A percentile compares a stretch with the other conserved stretches of the same genome.
Evolutionary conservation across 2,329 filamentous ascomycete genomes (phyloP).

Genomic region (Monosporascus cannonballus): DNA sequence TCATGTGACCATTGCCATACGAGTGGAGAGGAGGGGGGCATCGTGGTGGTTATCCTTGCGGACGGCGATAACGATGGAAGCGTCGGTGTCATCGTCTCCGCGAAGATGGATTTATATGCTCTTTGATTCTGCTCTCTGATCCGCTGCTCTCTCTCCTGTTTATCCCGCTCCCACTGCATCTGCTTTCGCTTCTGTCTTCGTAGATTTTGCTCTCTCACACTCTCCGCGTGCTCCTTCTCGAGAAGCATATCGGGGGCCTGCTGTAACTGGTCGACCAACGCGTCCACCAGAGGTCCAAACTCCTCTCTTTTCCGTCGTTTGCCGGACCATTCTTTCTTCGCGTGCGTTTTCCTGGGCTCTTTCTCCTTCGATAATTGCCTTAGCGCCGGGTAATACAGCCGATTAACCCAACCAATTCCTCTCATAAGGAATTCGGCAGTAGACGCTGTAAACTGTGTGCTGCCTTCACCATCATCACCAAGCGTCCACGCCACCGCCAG

Average conservation of each 20-base stretch:
- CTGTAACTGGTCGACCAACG: conserved; percentile 7
- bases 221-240: conserved; percentile 6
- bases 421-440: conserved; percentile 17
- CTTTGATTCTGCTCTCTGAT: conserved; percentile 16
- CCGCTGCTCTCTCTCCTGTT: conserved; percentile 7
- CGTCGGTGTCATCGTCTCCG: conserved; percentile 6
- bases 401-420: conserved; percentile 16
- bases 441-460: conserved; percentile 16
- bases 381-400: conserved; percentile 15
- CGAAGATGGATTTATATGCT: conserved; percentile 14
- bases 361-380: conserved; percentile 3
- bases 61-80: conserved; percentile 7
- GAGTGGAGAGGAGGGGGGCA: neutral
- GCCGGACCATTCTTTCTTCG: neutral
- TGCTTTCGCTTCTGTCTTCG: conserved; percentile 10
- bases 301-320: conserved; percentile 10
- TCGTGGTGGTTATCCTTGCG: conserved; percentile 4
- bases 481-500: conserved; percentile 19
- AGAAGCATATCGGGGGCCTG: conserved; percentile 13
- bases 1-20: conserved; percentile 17
- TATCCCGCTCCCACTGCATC: conserved; percentile 8
- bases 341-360: neutral
- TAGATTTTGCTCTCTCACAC: conserved; percentile 5
- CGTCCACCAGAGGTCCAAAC: conserved; percentile 11
- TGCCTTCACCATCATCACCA: conserved; percentile 12